Conservation (phyloP, 345 rosid species). For the sweet orange (Citrus sinensis) region DVS_A1.0 CM039163.1:49212501-49213000, state of each 20-base stretch:
- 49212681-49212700: background rate
- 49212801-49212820: background rate
- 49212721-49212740: background rate
- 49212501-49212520: background rate
- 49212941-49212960: background rate
- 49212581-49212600: constrained; percentile 2
- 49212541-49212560: background rate
- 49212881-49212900: background rate
- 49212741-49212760: constrained; percentile 19
- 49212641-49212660: background rate
- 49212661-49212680: background rate
- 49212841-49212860: background rate
- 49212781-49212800: constrained; percentile 20
- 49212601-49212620: constrained; percentile 16
- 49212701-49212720: background rate
- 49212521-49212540: background rate
- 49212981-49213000: background rate
- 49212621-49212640: constrained; percentile 5
- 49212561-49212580: constrained; percentile 10
- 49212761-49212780: constrained; percentile 12
- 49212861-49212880: background rate
- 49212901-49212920: background rate
- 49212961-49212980: background rate
- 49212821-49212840: background rate
- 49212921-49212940: background rate